Conservation (phyloP, 2,329 filamentous ascomycete species). For the Scorias spongiosa region DNA sequence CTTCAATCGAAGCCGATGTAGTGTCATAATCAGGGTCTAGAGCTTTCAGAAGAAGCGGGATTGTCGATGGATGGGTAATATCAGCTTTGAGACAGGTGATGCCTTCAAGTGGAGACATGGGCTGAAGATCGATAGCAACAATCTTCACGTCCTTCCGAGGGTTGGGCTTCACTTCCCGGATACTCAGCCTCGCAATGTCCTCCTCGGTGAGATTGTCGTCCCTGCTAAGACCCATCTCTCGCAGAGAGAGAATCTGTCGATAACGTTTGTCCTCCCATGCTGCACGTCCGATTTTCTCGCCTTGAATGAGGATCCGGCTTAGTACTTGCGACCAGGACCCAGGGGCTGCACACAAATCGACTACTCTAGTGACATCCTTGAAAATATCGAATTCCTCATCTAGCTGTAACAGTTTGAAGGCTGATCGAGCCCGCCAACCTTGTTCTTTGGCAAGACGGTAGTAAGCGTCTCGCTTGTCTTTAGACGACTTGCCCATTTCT, state of each 20-base stretch:
- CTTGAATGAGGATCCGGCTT: slow-evolving; percentile 82
- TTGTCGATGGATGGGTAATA: slow-evolving; percentile 92
- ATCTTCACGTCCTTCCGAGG: slow-evolving; percentile 57
- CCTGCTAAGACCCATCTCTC: slow-evolving; percentile 1
- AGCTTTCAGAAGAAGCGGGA: slow-evolving; percentile 72
- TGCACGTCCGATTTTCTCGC: slow-evolving; percentile 71
- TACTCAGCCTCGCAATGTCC: not conserved
- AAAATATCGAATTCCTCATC: slow-evolving; percentile 96
- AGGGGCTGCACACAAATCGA: slow-evolving; percentile 89
- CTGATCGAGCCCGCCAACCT: slow-evolving; percentile 90
- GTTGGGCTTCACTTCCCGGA: slow-evolving; percentile 1
- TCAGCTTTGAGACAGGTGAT: slow-evolving; percentile 88
- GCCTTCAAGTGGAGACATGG: slow-evolving; percentile 83
- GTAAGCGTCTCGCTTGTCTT: slow-evolving; percentile 96
- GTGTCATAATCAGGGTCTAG: slow-evolving; percentile 51
- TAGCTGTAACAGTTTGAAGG: slow-evolving; percentile 92
- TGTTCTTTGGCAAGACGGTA: slow-evolving; percentile 97
- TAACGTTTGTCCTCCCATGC: slow-evolving; percentile 79
- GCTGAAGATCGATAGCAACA: slow-evolving; percentile 88
- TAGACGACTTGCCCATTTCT: slow-evolving; percentile 60
- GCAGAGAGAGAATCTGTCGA: slow-evolving; percentile 20
- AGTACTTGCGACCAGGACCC: slow-evolving; percentile 97
- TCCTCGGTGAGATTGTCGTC: not conserved
- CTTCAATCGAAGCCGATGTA: slow-evolving; percentile 22
- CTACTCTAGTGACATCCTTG: slow-evolving; percentile 74